A percentile compares a stretch with the other conserved stretches of the same genome.
Conservation (phyloP, 2,329 filamentous ascomycete genomes). For the Xylariaceae sp. region DNA sequence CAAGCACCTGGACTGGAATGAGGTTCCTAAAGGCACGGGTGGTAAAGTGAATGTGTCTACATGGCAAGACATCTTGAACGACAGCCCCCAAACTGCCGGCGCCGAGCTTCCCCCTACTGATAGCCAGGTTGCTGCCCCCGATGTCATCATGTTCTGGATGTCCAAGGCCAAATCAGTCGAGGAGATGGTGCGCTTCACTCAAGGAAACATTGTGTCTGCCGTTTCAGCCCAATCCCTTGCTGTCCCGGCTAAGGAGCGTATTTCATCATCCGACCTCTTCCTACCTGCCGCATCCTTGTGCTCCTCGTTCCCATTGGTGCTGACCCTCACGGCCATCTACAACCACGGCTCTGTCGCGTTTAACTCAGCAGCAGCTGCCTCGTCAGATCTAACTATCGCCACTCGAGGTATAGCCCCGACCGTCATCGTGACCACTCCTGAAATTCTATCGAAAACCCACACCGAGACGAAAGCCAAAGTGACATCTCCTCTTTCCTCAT, state of each 20-base stretch:
- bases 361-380: slow-evolving; percentile 76
- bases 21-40: slow-evolving; percentile 71
- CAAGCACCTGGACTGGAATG: slow-evolving; percentile 92
- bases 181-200: slow-evolving; percentile 76
- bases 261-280: slow-evolving; percentile 72
- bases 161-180: slow-evolving; percentile 45
- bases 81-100: slow-evolving; percentile 54
- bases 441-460: slow-evolving; percentile 65
- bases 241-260: slow-evolving; percentile 67
- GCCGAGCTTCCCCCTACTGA: slow-evolving; percentile 60
- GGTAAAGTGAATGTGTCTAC: slow-evolving; percentile 75
- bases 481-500: slow-evolving; percentile 56
- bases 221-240: slow-evolving; percentile 71
- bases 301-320: slow-evolving; percentile 69
- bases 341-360: slow-evolving; percentile 80
- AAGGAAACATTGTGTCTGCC: slow-evolving; percentile 80
- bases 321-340: slow-evolving; percentile 78
- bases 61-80: slow-evolving; percentile 84
- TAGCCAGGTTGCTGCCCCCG: slow-evolving; percentile 46
- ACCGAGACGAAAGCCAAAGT: slow-evolving; percentile 53
- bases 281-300: slow-evolving; percentile 78
- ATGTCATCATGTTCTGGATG: slow-evolving; percentile 64
- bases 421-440: slow-evolving; percentile 70
- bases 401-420: slow-evolving; percentile 73
- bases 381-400: slow-evolving; percentile 65